Evolutionary conservation across 495 filamentous ascomycete species (phyloP), one percentile per base, ranked within the genome.

Genomic region (Penicillium paradoxum): DNA sequence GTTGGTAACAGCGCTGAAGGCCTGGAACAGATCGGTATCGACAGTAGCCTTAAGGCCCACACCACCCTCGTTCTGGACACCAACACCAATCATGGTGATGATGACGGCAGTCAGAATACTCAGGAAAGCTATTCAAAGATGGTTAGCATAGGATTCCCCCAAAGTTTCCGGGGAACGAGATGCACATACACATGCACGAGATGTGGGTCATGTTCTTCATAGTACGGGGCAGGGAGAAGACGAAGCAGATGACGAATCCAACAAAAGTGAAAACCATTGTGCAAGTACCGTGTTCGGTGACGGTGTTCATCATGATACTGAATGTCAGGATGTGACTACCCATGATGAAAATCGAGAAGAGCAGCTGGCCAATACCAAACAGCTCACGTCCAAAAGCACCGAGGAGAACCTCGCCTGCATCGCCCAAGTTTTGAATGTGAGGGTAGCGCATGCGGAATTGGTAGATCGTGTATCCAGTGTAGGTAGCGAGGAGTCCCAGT

Each of bases 301-400:
- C 63, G 11, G 76, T 82, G 46, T 90, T 78, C 54, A 84, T 75
- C 53, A 90, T 84, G 27, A 89, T 85, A 30, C 73, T 69, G 39
- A 88, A 70, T 58, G 90, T 84, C 55, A 84, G 77, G 0, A 89
- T 76, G 58, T 91, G 88, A 14, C 83, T 85, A 17, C 79, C 87
- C 71, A 87, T 84, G 51, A 87, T 81, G 71, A 91, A 89, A 34
- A 86, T 65, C 29, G 89, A 77, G 65, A 89, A 83, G 40, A 88
- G 53, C 9, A 81, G 67, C 56, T 87, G 85, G 55, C 80, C 83
- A 38, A 69, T 66, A 6, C 81, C 82, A 52, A 85, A 73, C 18
- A 91, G 53, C 51, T 85, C 80, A 38, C 83, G 81, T 0, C 86
- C 86, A 27, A 80, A 67, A 4, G 58, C 69, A 4, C 86, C 87